Base-by-base conservation (phyloP, 2,329 filamentous ascomycete species). In the Phoma sp. region DNA sequence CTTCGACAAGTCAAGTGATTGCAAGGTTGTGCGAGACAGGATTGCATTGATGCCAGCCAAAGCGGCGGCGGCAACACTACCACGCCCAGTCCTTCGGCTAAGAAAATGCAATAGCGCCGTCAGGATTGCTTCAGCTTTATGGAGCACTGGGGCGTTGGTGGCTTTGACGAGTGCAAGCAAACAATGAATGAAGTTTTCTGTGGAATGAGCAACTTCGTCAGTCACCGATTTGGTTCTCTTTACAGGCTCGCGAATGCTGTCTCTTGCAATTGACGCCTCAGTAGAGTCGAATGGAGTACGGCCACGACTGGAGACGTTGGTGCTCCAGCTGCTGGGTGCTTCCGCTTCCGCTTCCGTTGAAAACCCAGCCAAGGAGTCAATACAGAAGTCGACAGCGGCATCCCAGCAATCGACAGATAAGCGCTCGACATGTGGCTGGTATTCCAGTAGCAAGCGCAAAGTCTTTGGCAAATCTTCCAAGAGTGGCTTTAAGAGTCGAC, bases 381-480 rank as follows among this genome's bases (percentile, higher is more conserved):
- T 79, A 63, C 91, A 90, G 67, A 98, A 95, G 45, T 87, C 82
- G 15, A 90, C 82, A 45, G 88, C 84, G 9, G 78, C 76, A 43
- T 85, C 78, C 92, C 93, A 96, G 53, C 86, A 82, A 13, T 85
- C 81, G 19, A 79, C 79, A 10, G 86, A 83, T 12, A 98, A 80
- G 66, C 92, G 88, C 74, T 98, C 96, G 25, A 90, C 86, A 72
- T 96, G 92, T 17, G 91, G 84, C 40, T 86, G 85, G 65, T 90
- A 85, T 37, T 86, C 85, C 17, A 98, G 82, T 3, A 97, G 76
- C 25, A 84, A 81, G 4, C 84, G 80, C 62, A 99, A 78, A 19
- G 87, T 84, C 77, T 91, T 96, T 62, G 91, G 82, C 71, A 97
- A 96, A 68, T 95, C 87, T 43, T 87, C 82, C 22, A 87, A 78